These are phyloP conservation scores for Laguncularia racemosa DNA, from an alignment of 345 rosid genomes.

Conservation along the genomic window DNA sequence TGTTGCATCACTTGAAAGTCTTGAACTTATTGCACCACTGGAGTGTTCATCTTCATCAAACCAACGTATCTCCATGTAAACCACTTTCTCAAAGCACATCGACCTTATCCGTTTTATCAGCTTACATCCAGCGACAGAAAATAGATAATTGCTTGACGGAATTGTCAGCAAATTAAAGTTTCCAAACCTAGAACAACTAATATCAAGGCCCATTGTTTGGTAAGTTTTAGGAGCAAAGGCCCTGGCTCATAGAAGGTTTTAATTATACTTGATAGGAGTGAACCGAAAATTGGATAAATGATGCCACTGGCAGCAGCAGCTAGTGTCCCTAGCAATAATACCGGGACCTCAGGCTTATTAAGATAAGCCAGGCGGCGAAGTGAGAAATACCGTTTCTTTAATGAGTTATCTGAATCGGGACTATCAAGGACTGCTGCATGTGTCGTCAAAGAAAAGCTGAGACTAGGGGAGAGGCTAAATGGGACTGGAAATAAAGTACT, in stretches of 20 bases:
- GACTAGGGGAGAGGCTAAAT: neutral
- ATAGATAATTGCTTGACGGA: constrained; percentile 18
- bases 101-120: constrained; percentile 26
- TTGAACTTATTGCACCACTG: constrained; percentile 29
- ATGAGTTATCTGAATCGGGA: constrained; percentile 1
- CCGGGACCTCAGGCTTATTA: constrained; percentile 30
- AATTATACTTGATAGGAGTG: constrained; percentile 17
- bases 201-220: constrained; percentile 25
- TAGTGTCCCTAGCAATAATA: constrained; percentile 19
- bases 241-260: constrained; percentile 21
- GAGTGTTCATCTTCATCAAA: constrained; percentile 33
- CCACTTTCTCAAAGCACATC: constrained; percentile 31
- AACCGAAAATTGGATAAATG: constrained; percentile 22
- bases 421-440: neutral
- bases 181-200: constrained; percentile 22
- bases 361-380: constrained; percentile 25
- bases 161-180: constrained; percentile 8
- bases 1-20: constrained; percentile 31
- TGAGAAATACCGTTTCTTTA: constrained; percentile 2
- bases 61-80: constrained; percentile 38
- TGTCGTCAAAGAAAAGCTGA: constrained; percentile 11
- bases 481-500: no score
- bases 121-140: constrained; percentile 24
- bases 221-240: constrained; percentile 13
- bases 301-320: constrained; percentile 20